A percentile compares a stretch with the other conserved stretches of the same genome.
phyloP scores from a whole-genome alignment of 805 yeast species.

The Saccharomyces eubayanus region DNA sequence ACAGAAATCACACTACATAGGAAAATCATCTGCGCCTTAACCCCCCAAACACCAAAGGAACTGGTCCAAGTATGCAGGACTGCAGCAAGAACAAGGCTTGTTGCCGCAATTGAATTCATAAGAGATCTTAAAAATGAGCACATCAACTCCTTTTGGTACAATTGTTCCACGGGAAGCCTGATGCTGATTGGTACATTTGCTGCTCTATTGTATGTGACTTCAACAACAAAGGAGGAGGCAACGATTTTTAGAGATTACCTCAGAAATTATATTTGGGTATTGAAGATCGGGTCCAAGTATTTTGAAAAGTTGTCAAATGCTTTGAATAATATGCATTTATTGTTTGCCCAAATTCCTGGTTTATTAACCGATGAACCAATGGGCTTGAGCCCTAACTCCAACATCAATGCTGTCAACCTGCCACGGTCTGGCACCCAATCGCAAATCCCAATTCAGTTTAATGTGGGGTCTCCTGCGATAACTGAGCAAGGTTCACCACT shows the following conservation, averaged over 20 bases:
- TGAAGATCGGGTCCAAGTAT: conserved; percentile 66
- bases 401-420: conserved; percentile 5
- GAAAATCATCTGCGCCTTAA: conserved; percentile 52
- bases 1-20: conserved; percentile 84
- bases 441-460: not conserved
- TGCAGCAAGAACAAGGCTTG: conserved; percentile 75
- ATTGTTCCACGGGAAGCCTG: conserved; percentile 68
- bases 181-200: conserved; percentile 85
- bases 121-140: conserved; percentile 72
- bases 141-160: conserved; percentile 84
- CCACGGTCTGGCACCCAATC: conserved; percentile 20
- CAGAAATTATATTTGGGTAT: conserved; percentile 65
- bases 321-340: conserved; percentile 57
- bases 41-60: conserved; percentile 40
- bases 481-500: conserved; percentile 8
- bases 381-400: conserved; percentile 6
- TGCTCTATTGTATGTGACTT: conserved; percentile 63
- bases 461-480: conserved; percentile 5
- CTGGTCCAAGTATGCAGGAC: conserved; percentile 62
- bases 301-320: conserved; percentile 77
- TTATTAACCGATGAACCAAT: conserved; percentile 30
- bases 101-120: conserved; percentile 76
- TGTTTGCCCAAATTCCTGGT: conserved; percentile 71
- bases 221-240: conserved; percentile 54
- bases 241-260: conserved; percentile 57